Evolutionary conservation across 225 moss, liverwort and hornwort species (phyloP), one percentile per base, ranked within the genome.

Genomic region (Physcomitrellopsis africana): DNA sequence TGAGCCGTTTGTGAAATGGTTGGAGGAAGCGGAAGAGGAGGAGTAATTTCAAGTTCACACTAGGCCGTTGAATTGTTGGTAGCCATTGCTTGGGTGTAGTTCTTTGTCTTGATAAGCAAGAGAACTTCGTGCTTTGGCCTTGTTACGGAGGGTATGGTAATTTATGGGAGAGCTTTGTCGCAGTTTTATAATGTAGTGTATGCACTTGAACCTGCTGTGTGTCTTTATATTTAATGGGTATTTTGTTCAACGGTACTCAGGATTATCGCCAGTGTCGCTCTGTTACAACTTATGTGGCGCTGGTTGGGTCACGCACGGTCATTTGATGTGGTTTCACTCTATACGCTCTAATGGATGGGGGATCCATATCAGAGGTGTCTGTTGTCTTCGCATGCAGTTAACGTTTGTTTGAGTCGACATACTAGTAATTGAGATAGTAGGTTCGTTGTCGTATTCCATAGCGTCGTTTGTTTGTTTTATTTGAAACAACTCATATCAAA

Each of bases 21-120:
- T 96, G 81, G 96, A 96, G 64, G 96, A 96, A 82, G 96, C 94
- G 8, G 94, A 96, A 80, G 96, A 94, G 82, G 96, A 96, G 80
- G 94, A 94, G 20, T 93, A 75, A 69, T 15, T 60, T 11, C 26
- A 24, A n/a, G 52, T 68, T 18, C 4, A 37, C 5, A 37, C 2
- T 54, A 46, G 45, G 15, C 8, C 46, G 7, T 20, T n/a, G 47
- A 56, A 17, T 56, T 48, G 32, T 63, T 63, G 63, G 72, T 59
- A 69, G 69, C 69, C 65, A 67, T 43, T 67, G 18, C 60, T 56
- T 57, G 64, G 76, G 47, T 76, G 17, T 66, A 48, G 20, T 60
- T 54, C 42, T 61, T 68, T 55, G 51, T 67, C 49, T 43, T 17
- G 18, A 63, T 76, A 48, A 68, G 59, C 44, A 69, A 75, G 69